A percentile compares a stretch with the other conserved stretches of the same genome.
phyloP scores from a whole-genome alignment of 2,329 filamentous ascomycete genomes.

The Paracamarosporium sp. region DNA sequence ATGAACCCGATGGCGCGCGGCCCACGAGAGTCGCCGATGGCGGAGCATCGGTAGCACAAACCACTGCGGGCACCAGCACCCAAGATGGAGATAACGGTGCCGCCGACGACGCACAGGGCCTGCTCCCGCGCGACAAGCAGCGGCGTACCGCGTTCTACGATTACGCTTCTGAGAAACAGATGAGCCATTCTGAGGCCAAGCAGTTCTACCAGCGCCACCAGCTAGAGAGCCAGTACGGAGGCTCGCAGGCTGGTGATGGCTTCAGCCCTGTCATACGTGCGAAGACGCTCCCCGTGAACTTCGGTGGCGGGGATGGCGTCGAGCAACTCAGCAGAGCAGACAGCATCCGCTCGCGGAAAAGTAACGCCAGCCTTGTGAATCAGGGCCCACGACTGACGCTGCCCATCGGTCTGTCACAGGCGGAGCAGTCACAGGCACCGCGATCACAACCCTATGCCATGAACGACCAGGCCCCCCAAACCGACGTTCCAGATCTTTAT shows the following conservation, averaged over 20 bases:
- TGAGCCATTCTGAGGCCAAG: constrained; percentile 94
- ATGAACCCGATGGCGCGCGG: constrained; percentile 22
- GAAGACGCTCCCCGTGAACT: constrained; percentile 52
- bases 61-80: constrained; percentile 27
- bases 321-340: constrained; percentile 47
- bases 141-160: constrained; percentile 88
- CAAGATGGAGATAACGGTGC: constrained; percentile 31
- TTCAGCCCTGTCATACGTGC: constrained; percentile 52
- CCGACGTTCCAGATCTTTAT: constrained; percentile 34
- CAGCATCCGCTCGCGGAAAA: constrained; percentile 52
- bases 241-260: constrained; percentile 47
- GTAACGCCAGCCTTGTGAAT: constrained; percentile 39
- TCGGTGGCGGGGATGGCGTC: constrained; percentile 43
- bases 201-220: constrained; percentile 93
- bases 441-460: constrained; percentile 25
- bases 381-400: constrained; percentile 34
- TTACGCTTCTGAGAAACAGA: constrained; percentile 89
- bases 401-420: constrained; percentile 36
- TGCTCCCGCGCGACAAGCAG: constrained; percentile 60
- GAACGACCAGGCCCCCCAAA: constrained; percentile 17
- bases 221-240: constrained; percentile 61
- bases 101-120: constrained; percentile 29
- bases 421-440: constrained; percentile 36
- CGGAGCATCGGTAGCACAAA: constrained; percentile 24
- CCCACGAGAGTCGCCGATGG: constrained; percentile 24